Evolutionary conservation across 1,139 yeast genomes (phyloP).

Genomic region (Kodamaea ohmeri): DNA sequence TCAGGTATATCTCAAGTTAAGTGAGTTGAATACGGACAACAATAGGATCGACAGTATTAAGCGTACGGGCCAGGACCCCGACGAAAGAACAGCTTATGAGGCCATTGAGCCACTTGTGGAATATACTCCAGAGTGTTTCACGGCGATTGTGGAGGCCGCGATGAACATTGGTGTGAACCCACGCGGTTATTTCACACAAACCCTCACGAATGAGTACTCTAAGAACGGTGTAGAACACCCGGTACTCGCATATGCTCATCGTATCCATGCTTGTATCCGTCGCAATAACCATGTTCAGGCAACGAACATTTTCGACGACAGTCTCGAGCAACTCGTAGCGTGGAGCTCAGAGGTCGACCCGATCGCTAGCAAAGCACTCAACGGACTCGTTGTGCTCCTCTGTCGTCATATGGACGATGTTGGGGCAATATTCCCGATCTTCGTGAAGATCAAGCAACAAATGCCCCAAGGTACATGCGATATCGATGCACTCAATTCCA

Average conservation of each 20-base stretch:
- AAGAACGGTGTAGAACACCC: constrained; percentile 20
- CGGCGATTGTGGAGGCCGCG: constrained; percentile 19
- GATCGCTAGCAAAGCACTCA: constrained; percentile 28
- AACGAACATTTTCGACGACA: constrained; percentile 31
- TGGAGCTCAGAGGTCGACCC: constrained; percentile 38
- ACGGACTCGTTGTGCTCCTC: constrained; percentile 28
- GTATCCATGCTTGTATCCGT: constrained; percentile 31
- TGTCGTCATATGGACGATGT: constrained; percentile 22
- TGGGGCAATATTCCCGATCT: constrained; percentile 30
- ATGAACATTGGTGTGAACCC: constrained; percentile 16
- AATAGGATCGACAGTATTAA: constrained; percentile 4
- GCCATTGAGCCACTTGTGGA: neutral
- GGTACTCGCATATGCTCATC: constrained; percentile 26
- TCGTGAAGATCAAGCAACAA: constrained; percentile 39
- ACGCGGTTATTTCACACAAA: constrained; percentile 20
- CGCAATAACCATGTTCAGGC: constrained; percentile 25
- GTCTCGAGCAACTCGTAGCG: constrained; percentile 23
- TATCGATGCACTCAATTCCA: constrained; percentile 44
- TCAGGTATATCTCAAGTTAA: constrained; percentile 13
- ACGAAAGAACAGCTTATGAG: neutral
- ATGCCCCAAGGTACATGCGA: constrained; percentile 29
- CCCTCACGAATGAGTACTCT: constrained; percentile 17
- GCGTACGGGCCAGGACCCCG: neutral
- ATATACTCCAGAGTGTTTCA: constrained; percentile 2
- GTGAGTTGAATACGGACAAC: neutral